Percentiles rank a stretch among this genome's conserved stretches.
phyloP scores from a whole-genome alignment of 331 rosid genomes.

The Dryas integrifolia region DNA sequence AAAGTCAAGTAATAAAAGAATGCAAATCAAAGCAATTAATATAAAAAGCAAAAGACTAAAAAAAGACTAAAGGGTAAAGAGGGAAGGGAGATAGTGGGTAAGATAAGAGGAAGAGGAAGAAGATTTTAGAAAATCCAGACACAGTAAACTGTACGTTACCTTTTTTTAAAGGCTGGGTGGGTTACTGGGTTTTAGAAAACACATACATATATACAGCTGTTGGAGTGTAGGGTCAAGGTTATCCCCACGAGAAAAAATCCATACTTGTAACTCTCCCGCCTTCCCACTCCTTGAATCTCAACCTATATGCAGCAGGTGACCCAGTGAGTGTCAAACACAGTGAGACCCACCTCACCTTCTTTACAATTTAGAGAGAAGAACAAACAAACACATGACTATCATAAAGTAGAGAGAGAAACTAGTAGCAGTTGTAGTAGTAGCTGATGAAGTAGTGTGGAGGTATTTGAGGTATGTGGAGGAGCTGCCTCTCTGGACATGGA shows the following conservation, averaged over 20 bases:
- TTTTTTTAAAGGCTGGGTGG: constrained; percentile 19
- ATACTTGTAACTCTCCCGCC: constrained; percentile 42
- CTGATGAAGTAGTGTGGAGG: neutral
- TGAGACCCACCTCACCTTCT: constrained; percentile 6
- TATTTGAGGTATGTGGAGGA: constrained; percentile 29
- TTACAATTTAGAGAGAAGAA: constrained; percentile 15
- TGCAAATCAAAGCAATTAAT: neutral
- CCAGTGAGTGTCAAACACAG: neutral
- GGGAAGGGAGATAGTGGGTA: neutral
- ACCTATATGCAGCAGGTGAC: neutral
- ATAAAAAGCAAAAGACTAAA: neutral
- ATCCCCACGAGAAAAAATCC: constrained; percentile 54
- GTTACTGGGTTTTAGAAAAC: constrained; percentile 1
- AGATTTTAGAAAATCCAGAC: constrained; percentile 7
- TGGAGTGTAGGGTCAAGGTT: constrained; percentile 46
- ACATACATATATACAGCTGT: constrained; percentile 33
- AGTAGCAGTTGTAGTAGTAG: neutral
- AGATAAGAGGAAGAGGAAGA: neutral
- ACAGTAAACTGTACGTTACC: constrained; percentile 21
- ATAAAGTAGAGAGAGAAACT: constrained; percentile 13
- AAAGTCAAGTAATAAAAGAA: neutral
- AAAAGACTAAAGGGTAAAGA: neutral
- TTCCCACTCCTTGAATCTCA: constrained; percentile 52
- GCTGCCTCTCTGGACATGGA: constrained; percentile 58
- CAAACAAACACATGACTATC: neutral